Evolutionary conservation across 2,329 filamentous ascomycete species (phyloP), one percentile per base, ranked within the genome.

Genomic region (Macrophomina tecta): DNA sequence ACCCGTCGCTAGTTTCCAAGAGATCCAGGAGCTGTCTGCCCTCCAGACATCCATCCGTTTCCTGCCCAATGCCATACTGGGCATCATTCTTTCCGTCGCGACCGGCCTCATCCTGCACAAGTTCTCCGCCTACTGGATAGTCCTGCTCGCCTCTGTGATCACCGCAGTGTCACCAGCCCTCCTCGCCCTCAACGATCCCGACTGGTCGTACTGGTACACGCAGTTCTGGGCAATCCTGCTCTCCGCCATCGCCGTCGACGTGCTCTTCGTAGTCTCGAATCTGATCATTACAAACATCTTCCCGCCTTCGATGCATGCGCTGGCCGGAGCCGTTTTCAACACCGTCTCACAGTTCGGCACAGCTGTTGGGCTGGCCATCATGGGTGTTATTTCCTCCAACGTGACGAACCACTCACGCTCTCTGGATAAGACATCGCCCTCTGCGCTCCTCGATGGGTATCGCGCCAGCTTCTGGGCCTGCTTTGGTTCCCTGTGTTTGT

Each of bases 91-190:
- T 2, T 85, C 83, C 65, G 61, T 86, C 9, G 73, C 78, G 6
- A 83, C 82, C 23, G 84, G 83, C 0, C 73, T 82, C 11, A 69
- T 85, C 4, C 79, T 83, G 1, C 82, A 84, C 68, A 75, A 77
- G 28, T 73, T 84, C 0, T 75, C 76, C 2, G 83, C 81, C 0
- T 79, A 83, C 67, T 77, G 77, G 58, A 71, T 82, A 2, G 77
- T 85, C 1, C 69, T 81, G 4, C 66, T 79, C 6, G 79, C 76
- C 2, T 74, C 75, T 4, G 56, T 75, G 1, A 64, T 82, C n/a
- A 76, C 72, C 40, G 70, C 75, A 1, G n/a, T 64, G 2, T 65
- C 63, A 16, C 52, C 63, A 3, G 14, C 58, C 18, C 62, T 58
- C 14, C 18, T 53, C 5, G 53, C 53, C 28, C 80, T 64, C 34